A percentile compares a stretch with the other conserved stretches of the same genome.
phyloP scores from a whole-genome alignment of 495 filamentous ascomycete species.

The Thermothielavioides terrestris region DNA sequence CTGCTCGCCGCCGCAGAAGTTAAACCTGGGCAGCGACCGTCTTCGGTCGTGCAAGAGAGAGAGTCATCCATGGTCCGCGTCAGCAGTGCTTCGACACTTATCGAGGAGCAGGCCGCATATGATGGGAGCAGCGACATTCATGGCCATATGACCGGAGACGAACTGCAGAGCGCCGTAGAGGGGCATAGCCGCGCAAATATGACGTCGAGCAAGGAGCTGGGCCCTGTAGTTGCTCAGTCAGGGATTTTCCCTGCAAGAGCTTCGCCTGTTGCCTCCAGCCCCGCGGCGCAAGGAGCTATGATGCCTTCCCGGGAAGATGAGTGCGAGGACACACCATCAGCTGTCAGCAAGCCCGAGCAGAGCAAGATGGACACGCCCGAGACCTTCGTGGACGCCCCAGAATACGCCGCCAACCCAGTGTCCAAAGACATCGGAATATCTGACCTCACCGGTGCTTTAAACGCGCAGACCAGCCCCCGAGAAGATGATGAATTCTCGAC shows the following conservation, averaged over 20 bases:
- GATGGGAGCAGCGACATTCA: not conserved
- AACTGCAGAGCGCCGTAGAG: not conserved
- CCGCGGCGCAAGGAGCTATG: not conserved
- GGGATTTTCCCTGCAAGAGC: not conserved
- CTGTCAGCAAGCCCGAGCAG: not conserved
- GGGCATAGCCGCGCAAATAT: not conserved
- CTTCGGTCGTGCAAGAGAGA: constrained; percentile 11
- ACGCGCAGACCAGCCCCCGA: constrained; percentile 2
- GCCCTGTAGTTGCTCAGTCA: not conserved
- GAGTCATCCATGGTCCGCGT: constrained; percentile 6
- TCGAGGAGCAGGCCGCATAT: constrained; percentile 10
- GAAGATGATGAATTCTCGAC: constrained; percentile 24
- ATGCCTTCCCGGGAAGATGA: not conserved
- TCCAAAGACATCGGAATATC: constrained; percentile 5
- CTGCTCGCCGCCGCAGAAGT: constrained; percentile 1
- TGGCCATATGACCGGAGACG: not conserved
- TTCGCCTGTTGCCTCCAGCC: not conserved
- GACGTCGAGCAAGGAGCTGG: constrained; percentile 1
- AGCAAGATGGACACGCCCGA: constrained; percentile 21
- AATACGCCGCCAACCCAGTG: constrained; percentile 9
- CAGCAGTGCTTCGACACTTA: constrained; percentile 17
- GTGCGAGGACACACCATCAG: not conserved
- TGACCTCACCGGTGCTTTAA: constrained; percentile 5
- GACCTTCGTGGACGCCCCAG: constrained; percentile 17
- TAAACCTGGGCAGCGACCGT: constrained; percentile 12